Evolutionary conservation across 257 asterid species (phyloP), one percentile per base, ranked within the genome.

Genomic region (Petunia secreta): DNA sequence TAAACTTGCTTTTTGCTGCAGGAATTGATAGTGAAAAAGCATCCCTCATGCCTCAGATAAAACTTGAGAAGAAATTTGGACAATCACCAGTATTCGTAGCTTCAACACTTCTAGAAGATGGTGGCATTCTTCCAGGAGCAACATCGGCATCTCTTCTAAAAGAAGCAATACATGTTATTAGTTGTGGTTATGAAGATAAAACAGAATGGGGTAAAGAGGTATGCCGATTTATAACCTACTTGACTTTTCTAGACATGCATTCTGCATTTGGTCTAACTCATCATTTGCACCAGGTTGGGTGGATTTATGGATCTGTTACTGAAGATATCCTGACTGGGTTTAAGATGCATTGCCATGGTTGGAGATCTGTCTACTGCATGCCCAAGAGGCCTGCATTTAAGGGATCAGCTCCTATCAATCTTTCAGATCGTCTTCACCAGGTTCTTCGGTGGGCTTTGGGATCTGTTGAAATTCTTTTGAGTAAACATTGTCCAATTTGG

Each of bases 141-240:
- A 80, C 99, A 14, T 92, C 98, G n/a, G 97, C 99, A 53, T 88
- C 99, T 34, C 99, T 95, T 81, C 81, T 95, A 90, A 93, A 95
- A 89, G 99, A 95, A 91, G 97, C 99, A 78, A 95, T 93, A 85
- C 99, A 95, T 75, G 99, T 95, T 75, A 95, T 95, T 62, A 94
- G 98, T 78, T 94, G 98, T 36, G 98, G 98, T 50, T 95, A 95
- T 37, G 99, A 95, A 87, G 99, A 93, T 79, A 95, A 95, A 92
- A 86, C 99, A 6, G 99, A 95, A 53, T 95, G 99, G 99, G 99
- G 99, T 62, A 95, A 91, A 85, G 99, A 95, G 97, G 99, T 95
- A 71, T 48, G 77, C 60, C 34, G 77, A 71, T 38, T 4, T 15
- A 55, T 16, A 15, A 59, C 53, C 9, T 77, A 3, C 36, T 54